Evolutionary conservation across 1,284 basidiomycete species (phyloP).

Genomic region (Trametes pubescens): DNA sequence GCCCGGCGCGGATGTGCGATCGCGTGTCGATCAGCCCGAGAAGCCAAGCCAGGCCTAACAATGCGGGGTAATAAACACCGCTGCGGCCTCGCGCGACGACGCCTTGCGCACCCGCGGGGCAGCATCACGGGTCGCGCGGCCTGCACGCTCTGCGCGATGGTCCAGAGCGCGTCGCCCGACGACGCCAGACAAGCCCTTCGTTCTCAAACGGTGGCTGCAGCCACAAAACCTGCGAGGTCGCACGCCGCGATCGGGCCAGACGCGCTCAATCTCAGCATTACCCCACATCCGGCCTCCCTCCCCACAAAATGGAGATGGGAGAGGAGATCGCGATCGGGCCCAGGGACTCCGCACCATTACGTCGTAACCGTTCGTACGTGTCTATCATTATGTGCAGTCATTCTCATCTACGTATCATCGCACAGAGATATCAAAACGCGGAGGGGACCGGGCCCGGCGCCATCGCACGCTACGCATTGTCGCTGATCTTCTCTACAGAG

Average conservation of each 20-base stretch:
- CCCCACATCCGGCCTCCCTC: slow-evolving; percentile 2
- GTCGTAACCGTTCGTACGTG: slow-evolving; percentile 13
- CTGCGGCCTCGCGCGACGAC: slow-evolving; percentile 2
- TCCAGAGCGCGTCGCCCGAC: slow-evolving; percentile 6
- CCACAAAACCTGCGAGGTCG: neutral
- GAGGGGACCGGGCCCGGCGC: neutral
- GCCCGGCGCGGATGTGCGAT: slow-evolving; percentile 18
- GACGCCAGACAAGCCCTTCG: slow-evolving; percentile 12
- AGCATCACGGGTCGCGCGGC: neutral
- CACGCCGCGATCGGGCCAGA: slow-evolving; percentile 5
- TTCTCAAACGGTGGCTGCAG: slow-evolving; percentile 1
- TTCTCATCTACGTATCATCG: neutral
- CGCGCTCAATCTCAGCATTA: slow-evolving; percentile 5
- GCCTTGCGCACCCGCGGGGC: neutral
- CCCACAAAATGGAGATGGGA: neutral
- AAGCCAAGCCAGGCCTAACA: slow-evolving; percentile 11
- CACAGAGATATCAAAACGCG: neutral
- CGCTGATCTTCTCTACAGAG: slow-evolving; percentile 24
- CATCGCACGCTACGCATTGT: slow-evolving; percentile 12
- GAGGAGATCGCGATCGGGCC: slow-evolving; percentile 7
- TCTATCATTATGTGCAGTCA: neutral
- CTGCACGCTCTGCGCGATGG: neutral
- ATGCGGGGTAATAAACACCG: slow-evolving; percentile 21
- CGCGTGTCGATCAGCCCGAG: slow-evolving; percentile 1
- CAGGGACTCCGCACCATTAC: neutral